Base-by-base conservation (phyloP, 2,329 filamentous ascomycete genomes). In the Epichloe baconii region DNA sequence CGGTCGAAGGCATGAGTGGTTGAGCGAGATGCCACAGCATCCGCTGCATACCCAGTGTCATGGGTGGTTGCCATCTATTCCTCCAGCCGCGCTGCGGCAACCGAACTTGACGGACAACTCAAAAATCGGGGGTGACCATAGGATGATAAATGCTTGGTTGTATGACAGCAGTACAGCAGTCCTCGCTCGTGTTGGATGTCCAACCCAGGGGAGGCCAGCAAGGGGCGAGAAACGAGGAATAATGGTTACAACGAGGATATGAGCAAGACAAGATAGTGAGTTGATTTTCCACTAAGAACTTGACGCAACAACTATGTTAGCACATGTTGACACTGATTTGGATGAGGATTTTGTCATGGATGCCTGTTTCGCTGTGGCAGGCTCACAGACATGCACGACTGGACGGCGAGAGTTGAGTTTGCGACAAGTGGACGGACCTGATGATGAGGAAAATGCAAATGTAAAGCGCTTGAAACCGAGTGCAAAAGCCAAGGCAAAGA, bases 81-180 rank as follows among this genome's bases (percentile, higher is more conserved):
- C 62, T 64, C 61, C 56, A 66, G 72, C 73, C 72, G 73, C 72
- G 61, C 70, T 64, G 69, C 73, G 71, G 72, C 72, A 68, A 67
- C 63, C 68, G 63, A 68, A 35, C 66, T 62, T 59, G 66, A 71
- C 64, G 65, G 64, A 57, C 66, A 68, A 66, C 68, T 67, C 34
- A 68, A 54, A 54, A 53, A 53, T 56, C 56, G 60, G 57, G 59
- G 53, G 58, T 55, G 63, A 62, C 69, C 73, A 77, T 76, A 65
- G 64, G 60, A 61, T 53, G 53, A 40, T 19, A 36, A 37, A 31
- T 15, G 40, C 14, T 46, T 46, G 19, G 21, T 7, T 38, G n/a
- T 5, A 31, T 12, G 42, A 26, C 35, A 45, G 34, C 37, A 35
- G 31, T 37, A 46, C 36, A 31, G 44, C 36, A 37, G 37, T 37